A percentile compares a stretch with the other conserved stretches of the same genome.
phyloP scores from a whole-genome alignment of 2,329 filamentous ascomycete species.

The Diaporthe sp. region DNA sequence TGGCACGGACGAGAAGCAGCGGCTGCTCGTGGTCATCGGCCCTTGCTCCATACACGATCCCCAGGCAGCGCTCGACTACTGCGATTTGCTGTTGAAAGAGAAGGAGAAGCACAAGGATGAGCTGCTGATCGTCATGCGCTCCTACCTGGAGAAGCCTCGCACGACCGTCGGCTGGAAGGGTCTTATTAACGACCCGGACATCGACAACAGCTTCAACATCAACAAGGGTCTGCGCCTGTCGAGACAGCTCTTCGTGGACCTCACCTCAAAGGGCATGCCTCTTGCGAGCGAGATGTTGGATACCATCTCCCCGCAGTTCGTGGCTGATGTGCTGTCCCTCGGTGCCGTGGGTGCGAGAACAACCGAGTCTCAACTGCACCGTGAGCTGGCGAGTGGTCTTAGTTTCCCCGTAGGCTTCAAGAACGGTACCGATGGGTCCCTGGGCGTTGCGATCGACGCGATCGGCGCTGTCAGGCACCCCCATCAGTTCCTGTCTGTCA shows the following conservation, averaged over 20 bases:
- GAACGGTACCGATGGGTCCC: conserved; percentile 94
- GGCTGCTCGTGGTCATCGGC: conserved; percentile 82
- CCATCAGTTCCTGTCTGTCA: conserved; percentile 97
- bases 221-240: conserved; percentile 94
- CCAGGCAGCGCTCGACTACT: conserved; percentile 90
- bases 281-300: conserved; percentile 98
- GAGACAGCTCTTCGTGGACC: conserved; percentile 91
- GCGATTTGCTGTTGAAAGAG: conserved; percentile 81
- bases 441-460: conserved; percentile 93
- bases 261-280: conserved; percentile 93
- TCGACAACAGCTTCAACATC: conserved; percentile 98
- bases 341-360: conserved; percentile 96
- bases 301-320: conserved; percentile 96
- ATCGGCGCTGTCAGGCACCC: conserved; percentile 93
- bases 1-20: conserved; percentile 64
- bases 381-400: conserved; percentile 91
- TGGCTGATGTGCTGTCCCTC: conserved; percentile 90
- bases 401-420: conserved; percentile 99
- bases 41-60: conserved; percentile 99
- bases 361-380: conserved; percentile 95
- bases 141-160: conserved; percentile 97
- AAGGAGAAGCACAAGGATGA: conserved; percentile 92
- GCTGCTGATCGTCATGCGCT: conserved; percentile 95
- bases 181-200: conserved; percentile 97
- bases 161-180: conserved; percentile 99